These are phyloP conservation scores for Serendipita sp. DNA, from an alignment of 768 basidiomycete species.

Conservation along the genomic window DNA sequence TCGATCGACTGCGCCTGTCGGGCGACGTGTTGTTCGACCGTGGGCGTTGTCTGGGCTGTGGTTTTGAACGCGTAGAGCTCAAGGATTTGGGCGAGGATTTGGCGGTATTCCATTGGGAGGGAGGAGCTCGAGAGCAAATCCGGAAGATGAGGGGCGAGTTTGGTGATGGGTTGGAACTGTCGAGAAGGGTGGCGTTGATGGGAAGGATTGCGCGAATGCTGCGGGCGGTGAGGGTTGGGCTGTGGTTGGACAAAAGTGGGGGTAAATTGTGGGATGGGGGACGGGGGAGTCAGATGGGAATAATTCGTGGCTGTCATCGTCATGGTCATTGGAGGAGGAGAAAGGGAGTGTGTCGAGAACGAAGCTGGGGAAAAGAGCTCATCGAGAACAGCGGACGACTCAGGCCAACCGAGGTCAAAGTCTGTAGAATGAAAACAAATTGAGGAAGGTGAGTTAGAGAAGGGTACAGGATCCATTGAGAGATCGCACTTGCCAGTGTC, in stretches of 20 bases:
- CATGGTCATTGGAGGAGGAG: neutral
- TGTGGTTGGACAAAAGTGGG: too few species aligned
- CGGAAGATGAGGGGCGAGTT: neutral
- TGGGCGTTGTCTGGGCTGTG: neutral
- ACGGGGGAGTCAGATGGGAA: neutral
- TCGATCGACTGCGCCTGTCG: neutral
- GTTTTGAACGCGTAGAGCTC: neutral
- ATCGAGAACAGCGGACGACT: neutral
- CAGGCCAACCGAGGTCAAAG: neutral
- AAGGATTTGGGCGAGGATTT: neutral
- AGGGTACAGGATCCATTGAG: neutral
- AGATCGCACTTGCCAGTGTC: conserved; percentile 5
- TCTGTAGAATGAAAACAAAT: neutral
- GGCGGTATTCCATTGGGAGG: neutral
- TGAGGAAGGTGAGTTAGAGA: neutral
- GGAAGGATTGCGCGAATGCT: neutral
- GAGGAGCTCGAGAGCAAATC: neutral
- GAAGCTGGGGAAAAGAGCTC: neutral
- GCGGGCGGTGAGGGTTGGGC: neutral
- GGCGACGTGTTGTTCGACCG: neutral
- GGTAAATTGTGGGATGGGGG: neutral
- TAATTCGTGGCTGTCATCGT: neutral
- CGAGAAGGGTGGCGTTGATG: neutral
- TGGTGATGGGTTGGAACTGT: neutral
- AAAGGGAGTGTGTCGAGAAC: neutral